Evolutionary conservation across 129 eudicot species (phyloP).

Genomic region (Flaveria bidentis): DNA sequence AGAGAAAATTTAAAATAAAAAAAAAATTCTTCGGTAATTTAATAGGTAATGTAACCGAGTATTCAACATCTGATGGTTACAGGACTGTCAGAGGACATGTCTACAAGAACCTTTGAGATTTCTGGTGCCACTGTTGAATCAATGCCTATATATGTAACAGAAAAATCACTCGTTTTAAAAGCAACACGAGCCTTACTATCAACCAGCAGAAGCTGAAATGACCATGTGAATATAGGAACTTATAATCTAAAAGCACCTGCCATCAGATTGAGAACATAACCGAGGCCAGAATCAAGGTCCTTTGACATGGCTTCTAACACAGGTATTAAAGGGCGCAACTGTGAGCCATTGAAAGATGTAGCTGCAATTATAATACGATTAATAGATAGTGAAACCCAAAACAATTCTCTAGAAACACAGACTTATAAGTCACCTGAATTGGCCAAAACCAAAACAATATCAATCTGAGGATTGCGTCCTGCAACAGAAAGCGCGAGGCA

Average conservation of each 20-base stretch:
- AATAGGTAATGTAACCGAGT: not conserved
- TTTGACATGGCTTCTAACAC: slow-evolving; percentile 46
- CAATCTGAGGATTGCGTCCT: slow-evolving; percentile 64
- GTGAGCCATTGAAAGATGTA: slow-evolving; percentile 61
- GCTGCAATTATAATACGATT: slow-evolving; percentile 47
- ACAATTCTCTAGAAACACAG: not conserved
- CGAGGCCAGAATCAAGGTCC: slow-evolving; percentile 45
- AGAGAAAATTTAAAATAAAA: too few species aligned
- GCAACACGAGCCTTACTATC: too few species aligned
- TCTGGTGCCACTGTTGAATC: slow-evolving; percentile 40
- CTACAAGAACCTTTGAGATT: slow-evolving; percentile 42
- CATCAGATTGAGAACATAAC: slow-evolving; percentile 40
- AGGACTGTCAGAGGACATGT: slow-evolving; percentile 54
- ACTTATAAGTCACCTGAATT: slow-evolving; percentile 61
- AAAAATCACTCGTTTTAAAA: not conserved
- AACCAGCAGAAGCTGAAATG: not conserved
- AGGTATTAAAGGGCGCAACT: slow-evolving; percentile 45
- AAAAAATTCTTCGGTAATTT: too few species aligned
- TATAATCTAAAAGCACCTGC: slow-evolving; percentile 43
- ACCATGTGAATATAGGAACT: not conserved
- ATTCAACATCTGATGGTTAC: slow-evolving; percentile 47
- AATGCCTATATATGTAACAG: slow-evolving; percentile 34
- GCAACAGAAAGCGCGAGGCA: slow-evolving; percentile 83
- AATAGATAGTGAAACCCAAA: slow-evolving; percentile 2
- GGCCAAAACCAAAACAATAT: slow-evolving; percentile 63